Percentiles rank a stretch among this genome's conserved stretches.
phyloP scores from a whole-genome alignment of 129 eudicot genomes.

The carrot (Daucus carota) region DNA sequence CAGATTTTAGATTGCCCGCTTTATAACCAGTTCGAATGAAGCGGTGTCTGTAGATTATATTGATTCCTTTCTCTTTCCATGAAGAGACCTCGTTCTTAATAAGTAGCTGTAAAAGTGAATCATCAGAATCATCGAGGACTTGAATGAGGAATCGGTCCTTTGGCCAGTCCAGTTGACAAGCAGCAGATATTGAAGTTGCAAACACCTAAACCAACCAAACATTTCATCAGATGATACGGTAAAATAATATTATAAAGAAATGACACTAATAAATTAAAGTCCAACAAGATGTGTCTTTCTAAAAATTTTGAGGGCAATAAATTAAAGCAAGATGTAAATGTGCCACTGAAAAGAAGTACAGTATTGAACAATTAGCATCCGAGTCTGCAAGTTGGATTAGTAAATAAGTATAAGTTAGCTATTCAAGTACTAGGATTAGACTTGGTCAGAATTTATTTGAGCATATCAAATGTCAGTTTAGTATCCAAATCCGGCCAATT shows the following conservation, averaged over 20 bases:
- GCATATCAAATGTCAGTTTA: neutral
- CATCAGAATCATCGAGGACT: slow-evolving; percentile 82
- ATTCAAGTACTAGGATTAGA: neutral
- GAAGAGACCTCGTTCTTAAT: slow-evolving; percentile 52
- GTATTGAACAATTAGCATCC: neutral
- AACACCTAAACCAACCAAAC: slow-evolving; percentile 45
- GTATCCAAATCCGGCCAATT: neutral
- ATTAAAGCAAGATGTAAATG: neutral
- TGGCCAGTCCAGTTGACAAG: slow-evolving; percentile 88
- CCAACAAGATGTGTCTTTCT: neutral
- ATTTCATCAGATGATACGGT: slow-evolving; percentile 11
- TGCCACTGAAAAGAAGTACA: neutral
- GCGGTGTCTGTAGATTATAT: slow-evolving; percentile 72
- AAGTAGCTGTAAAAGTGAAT: slow-evolving; percentile 49
- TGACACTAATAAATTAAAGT: neutral
- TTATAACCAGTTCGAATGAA: slow-evolving; percentile 80
- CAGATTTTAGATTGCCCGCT: slow-evolving; percentile 95
- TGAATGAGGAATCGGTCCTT: slow-evolving; percentile 67
- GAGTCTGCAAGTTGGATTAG: neutral
- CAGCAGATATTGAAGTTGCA: slow-evolving; percentile 67
- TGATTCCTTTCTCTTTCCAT: slow-evolving; percentile 74
- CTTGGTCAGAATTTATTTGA: neutral
- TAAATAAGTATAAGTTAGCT: neutral
- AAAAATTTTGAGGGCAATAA: neutral
- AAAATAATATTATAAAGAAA: neutral